phyloP scores from a whole-genome alignment of 257 asterid species.

The Lycium barbarum region DNA sequence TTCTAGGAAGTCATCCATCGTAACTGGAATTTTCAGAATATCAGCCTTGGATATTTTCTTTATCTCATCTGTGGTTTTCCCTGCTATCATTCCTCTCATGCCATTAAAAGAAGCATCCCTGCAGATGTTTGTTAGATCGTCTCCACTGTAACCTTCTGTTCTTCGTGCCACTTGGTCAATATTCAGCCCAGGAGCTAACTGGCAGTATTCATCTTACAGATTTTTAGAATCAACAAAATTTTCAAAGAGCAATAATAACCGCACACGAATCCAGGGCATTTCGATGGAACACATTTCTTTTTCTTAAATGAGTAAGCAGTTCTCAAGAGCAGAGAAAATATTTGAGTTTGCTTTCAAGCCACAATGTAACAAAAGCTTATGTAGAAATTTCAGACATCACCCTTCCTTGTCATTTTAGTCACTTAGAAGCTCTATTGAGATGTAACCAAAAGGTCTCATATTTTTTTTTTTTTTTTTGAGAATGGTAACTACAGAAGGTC shows the following conservation, averaged over 20 bases:
- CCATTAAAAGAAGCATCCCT: slow-evolving; percentile 91
- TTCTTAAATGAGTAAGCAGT: no score
- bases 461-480: no score
- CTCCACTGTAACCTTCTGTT: slow-evolving; percentile 97
- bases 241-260: no score
- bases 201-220: not conserved
- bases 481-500: no score
- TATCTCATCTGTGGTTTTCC: no score
- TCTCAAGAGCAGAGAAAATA: no score
- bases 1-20: slow-evolving; percentile 70
- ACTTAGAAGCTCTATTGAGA: not conserved
- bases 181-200: slow-evolving; percentile 87
- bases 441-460: not conserved
- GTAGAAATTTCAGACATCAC: not conserved
- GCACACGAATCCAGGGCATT: no score
- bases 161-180: slow-evolving; percentile 83
- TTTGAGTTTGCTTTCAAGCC: not conserved
- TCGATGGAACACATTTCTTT: no score
- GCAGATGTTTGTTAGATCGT: slow-evolving; percentile 85
- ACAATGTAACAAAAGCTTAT: not conserved
- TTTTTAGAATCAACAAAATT: no score
- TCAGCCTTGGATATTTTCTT: no score
- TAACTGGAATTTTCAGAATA: slow-evolving; percentile 75
- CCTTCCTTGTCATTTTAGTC: not conserved
- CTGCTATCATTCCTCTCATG: slow-evolving; percentile 51